Base-by-base conservation (phyloP, 129 eudicot genomes). In the Flaveria robusta region DNA sequence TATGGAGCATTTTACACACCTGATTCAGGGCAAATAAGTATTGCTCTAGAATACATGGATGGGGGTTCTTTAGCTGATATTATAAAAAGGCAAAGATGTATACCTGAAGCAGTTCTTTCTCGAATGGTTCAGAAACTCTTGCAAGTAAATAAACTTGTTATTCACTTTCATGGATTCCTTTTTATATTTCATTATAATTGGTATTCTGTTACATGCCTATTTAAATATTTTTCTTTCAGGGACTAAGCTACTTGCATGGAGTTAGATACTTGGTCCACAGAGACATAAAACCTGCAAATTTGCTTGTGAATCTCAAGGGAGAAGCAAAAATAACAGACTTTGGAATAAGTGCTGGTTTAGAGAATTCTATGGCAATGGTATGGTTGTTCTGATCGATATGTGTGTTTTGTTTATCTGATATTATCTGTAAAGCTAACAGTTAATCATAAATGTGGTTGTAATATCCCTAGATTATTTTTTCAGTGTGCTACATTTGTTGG, bases 401-500 rank as follows among this genome's bases (percentile, higher is more conserved):
- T n/a, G 14, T 47, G 15, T 7, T 8, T 5, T 34, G 39, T 7
- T 45, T 59, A 59, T 47, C 14, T 47, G 65, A 7, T 9, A 23
- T 63, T n/a, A 41, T 41, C 43, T 51, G 59, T n/a, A 76, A 69
- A 77, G 56, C 81, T 37, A 39, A 77, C 68, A 1, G 10, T 22
- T 2, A 51, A 43, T 71, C 18, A 64, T 60, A 45, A 78, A 70
- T 29, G 65, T 70, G 52, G 72, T 51, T 72, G 64, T 80, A 54
- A 80, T 65, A 43, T 50, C 69, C 41, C 20, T 72, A 49, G 50
- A 56, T 58, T 29, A 59, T 72, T 79, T 77, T 86, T 65, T 47
- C 90, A 94, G 99, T 94, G 99, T 87, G 99, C 97, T 58, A 94
- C 99, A 43, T 94, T 94, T 84, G 97, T 94, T 83, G 99, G 99